Evolutionary conservation across 2,329 filamentous ascomycete genomes (phyloP), one percentile per base, ranked within the genome.

Genomic region (Venturia effusa): DNA sequence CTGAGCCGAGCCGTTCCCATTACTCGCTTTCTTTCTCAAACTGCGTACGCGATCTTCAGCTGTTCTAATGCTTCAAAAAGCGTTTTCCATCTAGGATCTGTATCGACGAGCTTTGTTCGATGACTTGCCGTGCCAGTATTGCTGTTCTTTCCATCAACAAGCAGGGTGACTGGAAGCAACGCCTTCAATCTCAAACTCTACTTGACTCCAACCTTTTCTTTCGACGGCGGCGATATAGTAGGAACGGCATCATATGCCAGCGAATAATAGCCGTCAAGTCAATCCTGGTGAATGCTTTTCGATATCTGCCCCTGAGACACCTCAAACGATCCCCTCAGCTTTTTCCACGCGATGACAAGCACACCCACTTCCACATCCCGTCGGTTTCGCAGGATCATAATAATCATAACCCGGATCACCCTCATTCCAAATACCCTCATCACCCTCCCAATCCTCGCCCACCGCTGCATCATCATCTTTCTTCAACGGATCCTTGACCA

Each of bases 351-450:
- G 17, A 60, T 40, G 59, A 24, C 59, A 60, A 40, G 61, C 30
- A 60, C 61, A 63, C 4, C 19, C 62, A 41, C 69, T 68, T 32
- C 72, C 67, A 70, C 82, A 84, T 32, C 75, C 80, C 3, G 81
- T 83, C 30, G 81, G 81, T 62, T 73, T 76, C 17, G 74, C 74
- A 40, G 81, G 81, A 70, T 83, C 77, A 70, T 84, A 84, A 67
- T 80, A 79, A 7, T 76, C 78, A 64, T 74, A 76, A 0, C 71
- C 76, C n/a, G 40, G 40, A 39, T 62, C 43, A 24, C 32, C 40
- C 43, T 62, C 61, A 19, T 54, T 62, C 45, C 61, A 73, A 73
- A 61, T 74, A 72, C 41, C 66, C 71, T 64, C 67, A 64, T 62
- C 65, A 69, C 60, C 34, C 66, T 68, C 37, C 67, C 62, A 27